Evolutionary conservation across 495 filamentous ascomycete species (phyloP), one percentile per base, ranked within the genome.

Genomic region (Talaromyces thailandensis): DNA sequence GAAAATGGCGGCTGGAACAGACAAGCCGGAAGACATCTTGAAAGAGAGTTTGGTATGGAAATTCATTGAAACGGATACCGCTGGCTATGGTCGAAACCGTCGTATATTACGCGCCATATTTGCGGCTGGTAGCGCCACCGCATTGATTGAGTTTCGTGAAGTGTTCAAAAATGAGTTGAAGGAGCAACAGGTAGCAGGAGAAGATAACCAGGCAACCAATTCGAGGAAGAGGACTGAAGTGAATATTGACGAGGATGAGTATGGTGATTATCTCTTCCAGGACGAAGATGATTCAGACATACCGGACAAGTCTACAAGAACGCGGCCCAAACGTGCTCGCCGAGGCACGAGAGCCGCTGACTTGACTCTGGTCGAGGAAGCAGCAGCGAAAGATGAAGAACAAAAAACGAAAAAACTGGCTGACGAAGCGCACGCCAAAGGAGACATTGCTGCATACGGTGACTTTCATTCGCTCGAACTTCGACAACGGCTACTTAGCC

Each of bases 31-130:
- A 29, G 65, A 68, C 21, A 64, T 66, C 67, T 71, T 72, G 24
- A 74, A 76, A 43, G 74, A 77, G 14, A 82, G 75, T 66, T 79
- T 92, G 60, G 75, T 90, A 5, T 75, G 82, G 60, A 77, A 74
- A 40, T 87, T 86, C 67, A 75, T 86, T 21, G 52, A 52, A 2
- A 69, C 72, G 0, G 70, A 72, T 2, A 70, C 65, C n/a, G 67
- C 65, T 5, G 69, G 67, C 56, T 71, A 64, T 45, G 82, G 74
- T 50, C 75, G 70, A 25, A 70, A 78, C 61, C 71, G 83, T 48
- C 75, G 83, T 56, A 79, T 90, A 23, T 64, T 88, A 6, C 75
- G 85, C 28, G 81, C 88, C 9, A 82, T 91, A 35, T 82, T 91
- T 60, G 86, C 88, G 18, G 79, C 88, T 65, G 87, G 83, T 0